Base-by-base conservation (phyloP, 1,284 basidiomycete genomes). In the Ustilago lituana region DNA sequence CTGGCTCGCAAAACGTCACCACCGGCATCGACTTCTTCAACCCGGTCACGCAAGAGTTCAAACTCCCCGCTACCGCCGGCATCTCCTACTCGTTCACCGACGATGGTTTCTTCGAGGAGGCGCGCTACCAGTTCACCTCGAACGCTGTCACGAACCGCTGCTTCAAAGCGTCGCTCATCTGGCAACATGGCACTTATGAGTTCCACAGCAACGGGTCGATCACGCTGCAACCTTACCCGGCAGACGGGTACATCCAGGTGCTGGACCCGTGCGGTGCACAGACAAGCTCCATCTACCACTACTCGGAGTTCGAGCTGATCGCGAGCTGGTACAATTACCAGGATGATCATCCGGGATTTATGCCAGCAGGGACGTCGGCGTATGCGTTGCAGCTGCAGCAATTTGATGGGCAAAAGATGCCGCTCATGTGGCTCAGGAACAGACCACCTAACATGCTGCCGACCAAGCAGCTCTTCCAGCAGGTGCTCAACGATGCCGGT, bases 11-110 rank as follows among this genome's bases (percentile, higher is more conserved):
- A 19, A 64, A 67, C 49, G 78, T 81, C 33, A 58, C 62, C 14
- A 81, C 79, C 0, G 79, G 79, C 20, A 35, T 73, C 31, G 74
- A 71, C 19, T 81, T 81, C 56, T 81, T 76, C 70, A 80, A 81
- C 41, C 79, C 79, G 1, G 47, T 76, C 60, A 69, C 60, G 32
- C 73, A 74, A 43, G 56, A 74, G 20, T 81, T 81, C 45, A 76
- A 54, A 9, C 47, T 78, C 0, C 78, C 79, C 1, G 40, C 58
- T 12, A 73, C 72, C 11, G 49, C 74, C 0, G 79, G 79, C 20
- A 73, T 78, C 38, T 75, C 76, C 14, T 80, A 79, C 66, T 76
- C 73, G 31, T 81, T 81, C 53, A 75, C 74, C 23, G 69, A 78
- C 23, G 76, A 81, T 27, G 77, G 77, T 19, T 68, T 53, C 45